A percentile compares a stretch with the other conserved stretches of the same genome.
Evolutionary conservation across 2,329 filamentous ascomycete species (phyloP).

Genomic region (Aspergillus ochraceus): DNA sequence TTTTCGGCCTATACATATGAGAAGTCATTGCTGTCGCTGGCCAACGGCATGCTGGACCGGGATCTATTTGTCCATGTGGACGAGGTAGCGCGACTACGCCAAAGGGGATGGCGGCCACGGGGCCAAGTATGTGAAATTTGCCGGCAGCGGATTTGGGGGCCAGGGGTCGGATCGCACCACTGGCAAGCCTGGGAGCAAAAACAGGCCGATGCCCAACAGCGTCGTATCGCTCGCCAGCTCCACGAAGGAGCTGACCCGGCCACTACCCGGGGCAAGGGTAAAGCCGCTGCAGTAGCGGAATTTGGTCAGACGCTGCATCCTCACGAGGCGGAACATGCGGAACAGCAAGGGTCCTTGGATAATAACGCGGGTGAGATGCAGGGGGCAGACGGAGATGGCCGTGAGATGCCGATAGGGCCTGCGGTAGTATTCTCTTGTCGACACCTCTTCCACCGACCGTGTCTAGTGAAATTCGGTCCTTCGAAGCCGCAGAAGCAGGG

Average conservation of each 20-base stretch:
- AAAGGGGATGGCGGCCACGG: slow-evolving; percentile 84
- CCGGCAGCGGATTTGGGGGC: slow-evolving; percentile 80
- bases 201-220: slow-evolving; percentile 35
- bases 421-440: slow-evolving; percentile 51
- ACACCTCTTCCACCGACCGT: slow-evolving; percentile 50
- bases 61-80: slow-evolving; percentile 84
- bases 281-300: slow-evolving; percentile 31
- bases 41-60: slow-evolving; percentile 82
- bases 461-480: slow-evolving; percentile 36
- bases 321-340: slow-evolving; percentile 15
- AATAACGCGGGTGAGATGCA: slow-evolving; percentile 6
- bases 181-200: slow-evolving; percentile 80
- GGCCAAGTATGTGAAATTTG: slow-evolving; percentile 89
- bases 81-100: slow-evolving; percentile 70
- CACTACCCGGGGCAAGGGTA: slow-evolving; percentile 38
- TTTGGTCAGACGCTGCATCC: slow-evolving; percentile 18
- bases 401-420: slow-evolving; percentile 21
- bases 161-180: slow-evolving; percentile 72
- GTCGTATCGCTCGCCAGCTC: slow-evolving; percentile 28
- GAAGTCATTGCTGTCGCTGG: slow-evolving; percentile 80
- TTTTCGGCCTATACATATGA: slow-evolving; percentile 97
- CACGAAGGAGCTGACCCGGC: slow-evolving; percentile 30
- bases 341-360: slow-evolving; percentile 4
- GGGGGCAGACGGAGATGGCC: slow-evolving; percentile 6
- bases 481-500: slow-evolving; percentile 9